phyloP scores from a whole-genome alignment of 768 basidiomycete genomes.

The Leccinum aurantiacum region DNA sequence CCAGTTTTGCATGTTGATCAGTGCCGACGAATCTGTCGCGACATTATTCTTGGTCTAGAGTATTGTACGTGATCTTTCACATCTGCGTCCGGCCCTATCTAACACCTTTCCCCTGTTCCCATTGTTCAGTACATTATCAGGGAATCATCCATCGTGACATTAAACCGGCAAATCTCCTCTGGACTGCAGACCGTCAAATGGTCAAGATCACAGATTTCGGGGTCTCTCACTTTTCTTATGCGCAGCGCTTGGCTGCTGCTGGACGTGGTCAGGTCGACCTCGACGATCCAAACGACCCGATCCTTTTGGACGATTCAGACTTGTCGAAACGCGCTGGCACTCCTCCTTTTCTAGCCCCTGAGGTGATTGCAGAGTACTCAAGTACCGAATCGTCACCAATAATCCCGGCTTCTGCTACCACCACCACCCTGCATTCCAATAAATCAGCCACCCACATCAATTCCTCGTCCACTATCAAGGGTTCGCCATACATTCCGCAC shows the following conservation, averaged over 20 bases:
- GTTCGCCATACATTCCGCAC: constrained; percentile 20
- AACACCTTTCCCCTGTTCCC: constrained; percentile 1
- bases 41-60: constrained; percentile 91
- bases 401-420: constrained; percentile 32
- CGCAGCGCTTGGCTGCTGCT: constrained; percentile 72
- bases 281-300: constrained; percentile 56
- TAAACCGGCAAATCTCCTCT: constrained; percentile 96
- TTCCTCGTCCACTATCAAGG: constrained; percentile 31
- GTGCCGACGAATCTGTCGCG: constrained; percentile 84
- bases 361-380: constrained; percentile 74
- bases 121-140: constrained; percentile 82
- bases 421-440: constrained; percentile 32
- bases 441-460: constrained; percentile 32
- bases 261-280: constrained; percentile 38
- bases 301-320: constrained; percentile 81
- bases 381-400: constrained; percentile 37
- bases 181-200: constrained; percentile 78
- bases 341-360: constrained; percentile 95
- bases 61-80: constrained; percentile 66
- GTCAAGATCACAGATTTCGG: constrained; percentile 99
- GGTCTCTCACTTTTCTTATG: constrained; percentile 93
- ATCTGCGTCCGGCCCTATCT: constrained; percentile 7
- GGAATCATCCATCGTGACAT: constrained; percentile 99
- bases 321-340: constrained; percentile 91
- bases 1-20: constrained; percentile 85